phyloP scores from a whole-genome alignment of 75 land plant species.

The Picea glauca region DNA sequence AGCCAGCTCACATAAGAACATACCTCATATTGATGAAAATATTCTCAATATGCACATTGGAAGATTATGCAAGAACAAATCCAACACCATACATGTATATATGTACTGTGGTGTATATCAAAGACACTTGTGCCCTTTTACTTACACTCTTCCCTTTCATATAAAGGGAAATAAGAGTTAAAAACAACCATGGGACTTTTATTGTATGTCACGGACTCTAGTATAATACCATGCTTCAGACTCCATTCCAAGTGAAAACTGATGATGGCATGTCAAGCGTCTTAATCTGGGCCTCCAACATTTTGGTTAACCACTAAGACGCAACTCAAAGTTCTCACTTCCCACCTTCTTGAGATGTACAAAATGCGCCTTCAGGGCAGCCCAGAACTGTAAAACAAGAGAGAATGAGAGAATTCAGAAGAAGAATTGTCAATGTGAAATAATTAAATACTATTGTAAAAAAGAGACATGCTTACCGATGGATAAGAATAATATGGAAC shows the following conservation, averaged over 20 bases:
- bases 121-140: too few species aligned
- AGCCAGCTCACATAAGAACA: too few species aligned
- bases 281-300: neutral
- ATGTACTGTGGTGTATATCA: too few species aligned
- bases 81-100: too few species aligned
- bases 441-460: neutral
- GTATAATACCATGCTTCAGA: neutral
- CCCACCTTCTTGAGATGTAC: constrained; percentile 33
- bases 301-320: constrained; percentile 28
- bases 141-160: too few species aligned
- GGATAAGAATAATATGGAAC: constrained; percentile 30
- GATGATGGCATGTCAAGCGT: neutral
- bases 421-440: neutral
- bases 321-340: constrained; percentile 16
- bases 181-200: neutral
- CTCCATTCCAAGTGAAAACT: neutral
- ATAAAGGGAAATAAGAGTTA: too few species aligned
- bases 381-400: constrained; percentile 32
- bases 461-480: constrained; percentile 3
- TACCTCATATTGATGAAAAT: too few species aligned
- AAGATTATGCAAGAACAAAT: too few species aligned
- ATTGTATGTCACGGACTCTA: neutral
- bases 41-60: too few species aligned
- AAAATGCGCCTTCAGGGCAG: constrained; percentile 41
- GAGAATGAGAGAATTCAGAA: neutral